These are phyloP conservation scores for Amaranthus palmeri DNA, from an alignment of 148 eudicot genomes.

Conservation along the genomic window DNA sequence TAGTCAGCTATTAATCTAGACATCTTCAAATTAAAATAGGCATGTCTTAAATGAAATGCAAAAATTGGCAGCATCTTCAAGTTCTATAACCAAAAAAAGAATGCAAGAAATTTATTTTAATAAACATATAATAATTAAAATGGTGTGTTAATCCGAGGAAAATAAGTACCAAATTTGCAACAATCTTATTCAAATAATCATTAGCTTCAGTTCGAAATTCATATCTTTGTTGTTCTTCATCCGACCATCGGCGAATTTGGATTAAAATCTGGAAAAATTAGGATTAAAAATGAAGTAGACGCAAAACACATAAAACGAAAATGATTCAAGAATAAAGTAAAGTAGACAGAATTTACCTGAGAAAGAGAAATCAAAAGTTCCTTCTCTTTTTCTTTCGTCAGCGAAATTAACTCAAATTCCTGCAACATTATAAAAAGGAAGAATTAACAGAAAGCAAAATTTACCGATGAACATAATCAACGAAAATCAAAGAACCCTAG, in stretches of 20 bases:
- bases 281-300: slow-evolving; percentile 5
- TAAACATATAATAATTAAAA: no score
- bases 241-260: slow-evolving; percentile 49
- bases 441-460: not conserved
- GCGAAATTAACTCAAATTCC: slow-evolving; percentile 19
- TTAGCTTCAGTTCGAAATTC: slow-evolving; percentile 27
- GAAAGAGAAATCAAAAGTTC: slow-evolving; percentile 43
- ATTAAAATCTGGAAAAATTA: slow-evolving; percentile 37
- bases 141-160: not conserved
- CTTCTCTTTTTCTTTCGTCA: slow-evolving; percentile 31
- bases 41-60: no score
- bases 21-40: no score
- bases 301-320: not conserved
- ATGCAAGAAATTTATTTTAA: no score
- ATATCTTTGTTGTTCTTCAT: slow-evolving; percentile 27
- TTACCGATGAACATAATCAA: not conserved
- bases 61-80: no score
- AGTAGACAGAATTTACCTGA: slow-evolving; percentile 28
- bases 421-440: slow-evolving; percentile 7
- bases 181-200: slow-evolving; percentile 37
- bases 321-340: not conserved
- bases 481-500: slow-evolving; percentile 2
- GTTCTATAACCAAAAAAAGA: no score
- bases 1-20: no score
- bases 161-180: slow-evolving; percentile 47